phyloP scores from a whole-genome alignment of 2,329 filamentous ascomycete species.

The Amphichorda felina region DNA sequence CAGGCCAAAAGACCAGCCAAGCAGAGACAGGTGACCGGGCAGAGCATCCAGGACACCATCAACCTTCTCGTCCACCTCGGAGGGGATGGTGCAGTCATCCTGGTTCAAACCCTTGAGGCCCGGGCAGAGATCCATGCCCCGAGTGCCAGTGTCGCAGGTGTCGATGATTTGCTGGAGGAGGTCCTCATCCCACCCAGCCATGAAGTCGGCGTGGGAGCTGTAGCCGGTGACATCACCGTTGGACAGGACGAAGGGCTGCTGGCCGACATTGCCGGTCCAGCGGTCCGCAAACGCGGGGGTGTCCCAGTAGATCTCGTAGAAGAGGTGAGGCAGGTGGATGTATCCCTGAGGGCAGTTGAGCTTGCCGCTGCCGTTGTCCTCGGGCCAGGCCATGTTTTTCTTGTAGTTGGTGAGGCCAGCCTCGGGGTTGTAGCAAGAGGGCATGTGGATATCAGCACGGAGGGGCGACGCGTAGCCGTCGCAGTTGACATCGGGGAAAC shows the following conservation, averaged over 20 bases:
- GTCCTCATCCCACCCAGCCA: constrained; percentile 58
- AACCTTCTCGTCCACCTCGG: constrained; percentile 32
- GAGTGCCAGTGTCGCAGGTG: constrained; percentile 47
- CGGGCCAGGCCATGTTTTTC: constrained; percentile 57
- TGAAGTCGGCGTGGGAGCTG: constrained; percentile 60
- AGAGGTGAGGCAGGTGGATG: constrained; percentile 43
- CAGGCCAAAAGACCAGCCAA: constrained; percentile 15
- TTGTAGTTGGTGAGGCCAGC: constrained; percentile 46
- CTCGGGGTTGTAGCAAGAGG: constrained; percentile 60
- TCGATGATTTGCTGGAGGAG: constrained; percentile 56
- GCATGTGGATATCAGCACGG: constrained; percentile 59
- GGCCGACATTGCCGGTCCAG: constrained; percentile 39
- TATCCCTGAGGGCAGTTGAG: constrained; percentile 42
- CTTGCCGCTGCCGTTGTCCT: constrained; percentile 33
- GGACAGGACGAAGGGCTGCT: constrained; percentile 55
- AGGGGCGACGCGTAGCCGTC: constrained; percentile 49
- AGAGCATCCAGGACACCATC: constrained; percentile 31
- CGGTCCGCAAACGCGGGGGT: constrained; percentile 37
- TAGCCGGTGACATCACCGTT: constrained; percentile 61
- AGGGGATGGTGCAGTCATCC: constrained; percentile 36
- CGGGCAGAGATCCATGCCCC: constrained; percentile 51
- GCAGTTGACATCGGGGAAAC: constrained; percentile 62
- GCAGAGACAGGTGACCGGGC: constrained; percentile 43
- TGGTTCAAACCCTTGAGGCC: constrained; percentile 42
- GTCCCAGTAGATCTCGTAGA: constrained; percentile 50